phyloP scores from a whole-genome alignment of 768 basidiomycete genomes.

The Crucibulum laeve region DNA sequence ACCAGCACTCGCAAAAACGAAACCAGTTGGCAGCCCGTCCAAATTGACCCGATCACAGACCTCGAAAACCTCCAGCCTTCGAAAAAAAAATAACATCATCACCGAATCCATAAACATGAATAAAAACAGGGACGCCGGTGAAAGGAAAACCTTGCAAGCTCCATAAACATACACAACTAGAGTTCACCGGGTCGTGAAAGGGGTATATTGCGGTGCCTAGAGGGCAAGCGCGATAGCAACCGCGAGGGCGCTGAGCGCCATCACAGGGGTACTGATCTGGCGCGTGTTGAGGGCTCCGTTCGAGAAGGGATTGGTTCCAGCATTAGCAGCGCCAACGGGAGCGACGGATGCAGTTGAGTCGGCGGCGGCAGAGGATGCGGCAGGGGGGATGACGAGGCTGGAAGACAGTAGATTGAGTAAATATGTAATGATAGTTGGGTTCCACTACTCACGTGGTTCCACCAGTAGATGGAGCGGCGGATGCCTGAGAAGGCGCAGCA shows the following conservation, averaged over 20 bases:
- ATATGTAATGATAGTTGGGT: neutral
- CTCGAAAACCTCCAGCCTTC: too few relatives aligned
- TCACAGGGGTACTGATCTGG: slow-evolving; percentile 35
- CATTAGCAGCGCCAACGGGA: slow-evolving; percentile 43
- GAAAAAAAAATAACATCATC: too few relatives aligned
- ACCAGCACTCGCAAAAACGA: too few relatives aligned
- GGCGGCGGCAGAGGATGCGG: slow-evolving; percentile 10
- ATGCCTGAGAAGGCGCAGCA: slow-evolving; percentile 10
- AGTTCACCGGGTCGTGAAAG: neutral
- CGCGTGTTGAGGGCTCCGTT: slow-evolving; percentile 28
- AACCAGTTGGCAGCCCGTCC: too few relatives aligned
- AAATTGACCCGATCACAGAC: too few relatives aligned
- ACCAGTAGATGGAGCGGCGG: slow-evolving; percentile 8
- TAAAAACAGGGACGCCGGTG: neutral
- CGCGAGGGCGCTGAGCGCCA: slow-evolving; percentile 35
- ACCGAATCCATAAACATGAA: neutral
- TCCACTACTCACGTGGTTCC: slow-evolving; percentile 10
- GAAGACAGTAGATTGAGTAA: neutral
- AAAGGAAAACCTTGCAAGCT: neutral
- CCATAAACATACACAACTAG: neutral
- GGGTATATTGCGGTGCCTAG: slow-evolving; percentile 21
- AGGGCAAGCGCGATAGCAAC: slow-evolving; percentile 32
- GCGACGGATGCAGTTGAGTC: slow-evolving; percentile 7
- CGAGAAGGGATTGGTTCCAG: slow-evolving; percentile 31
- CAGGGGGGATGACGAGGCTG: slow-evolving; percentile 15